phyloP scores from a whole-genome alignment of 2,329 filamentous ascomycete genomes.

The Hirsutella thompsonii region DNA sequence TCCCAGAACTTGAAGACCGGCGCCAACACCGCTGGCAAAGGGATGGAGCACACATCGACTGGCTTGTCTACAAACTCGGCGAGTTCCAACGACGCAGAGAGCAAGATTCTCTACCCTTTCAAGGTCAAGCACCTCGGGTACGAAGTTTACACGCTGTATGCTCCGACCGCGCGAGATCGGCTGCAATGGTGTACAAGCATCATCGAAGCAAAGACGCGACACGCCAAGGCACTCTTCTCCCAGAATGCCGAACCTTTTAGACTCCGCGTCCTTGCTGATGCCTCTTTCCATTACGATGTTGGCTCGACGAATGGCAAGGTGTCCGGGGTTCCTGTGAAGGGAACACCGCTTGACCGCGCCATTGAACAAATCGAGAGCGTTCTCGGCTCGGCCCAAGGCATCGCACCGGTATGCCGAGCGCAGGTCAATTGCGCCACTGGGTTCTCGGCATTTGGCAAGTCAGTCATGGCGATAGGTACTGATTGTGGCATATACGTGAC shows the following conservation, averaged over 20 bases:
- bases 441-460: conserved; percentile 71
- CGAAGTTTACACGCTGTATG: conserved; percentile 85
- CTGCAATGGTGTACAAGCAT: conserved; percentile 90
- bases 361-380: conserved; percentile 77
- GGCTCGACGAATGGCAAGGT: conserved; percentile 46
- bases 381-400: conserved; percentile 57
- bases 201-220: conserved; percentile 84
- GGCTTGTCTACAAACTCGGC: conserved; percentile 48
- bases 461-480: conserved; percentile 87
- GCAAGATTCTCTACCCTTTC: conserved; percentile 86
- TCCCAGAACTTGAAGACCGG: conserved; percentile 43
- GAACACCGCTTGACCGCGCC: conserved; percentile 82
- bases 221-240: conserved; percentile 75
- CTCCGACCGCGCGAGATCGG: conserved; percentile 59
- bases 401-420: conserved; percentile 69
- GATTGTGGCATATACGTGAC: conserved; percentile 90
- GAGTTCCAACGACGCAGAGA: conserved; percentile 55
- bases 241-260: conserved; percentile 96
- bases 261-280: conserved; percentile 81
- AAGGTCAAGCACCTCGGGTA: conserved; percentile 90
- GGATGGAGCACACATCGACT: conserved; percentile 56
- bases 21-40: conserved; percentile 39
- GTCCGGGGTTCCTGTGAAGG: conserved; percentile 63
- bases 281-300: conserved; percentile 72
- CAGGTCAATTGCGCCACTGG: conserved; percentile 87